Conservation (phyloP, 2,329 filamentous ascomycete species). For the Stenocarpella maydis region DNA sequence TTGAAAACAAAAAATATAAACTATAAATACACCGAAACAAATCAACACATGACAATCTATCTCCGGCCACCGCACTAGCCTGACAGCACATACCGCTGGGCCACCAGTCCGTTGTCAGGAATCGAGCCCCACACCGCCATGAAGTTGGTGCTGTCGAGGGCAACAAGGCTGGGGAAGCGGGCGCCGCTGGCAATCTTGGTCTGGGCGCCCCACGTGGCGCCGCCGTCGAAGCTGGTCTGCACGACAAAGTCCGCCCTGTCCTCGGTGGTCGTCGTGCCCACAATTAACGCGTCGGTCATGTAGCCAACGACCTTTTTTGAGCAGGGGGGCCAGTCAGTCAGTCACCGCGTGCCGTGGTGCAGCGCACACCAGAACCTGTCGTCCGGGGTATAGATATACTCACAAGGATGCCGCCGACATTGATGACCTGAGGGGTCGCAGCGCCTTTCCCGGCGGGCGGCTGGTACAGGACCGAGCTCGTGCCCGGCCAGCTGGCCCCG, state of each 20-base stretch:
- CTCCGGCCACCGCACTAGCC: no score
- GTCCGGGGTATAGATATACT: no score
- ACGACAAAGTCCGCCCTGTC: not conserved
- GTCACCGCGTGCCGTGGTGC: no score
- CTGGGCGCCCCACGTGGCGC: not conserved
- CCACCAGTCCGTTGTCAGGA: not conserved
- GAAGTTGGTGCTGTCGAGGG: not conserved
- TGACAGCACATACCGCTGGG: not conserved
- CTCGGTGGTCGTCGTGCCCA: no score
- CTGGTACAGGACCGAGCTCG: no score
- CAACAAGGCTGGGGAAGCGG: not conserved
- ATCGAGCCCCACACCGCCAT: not conserved
- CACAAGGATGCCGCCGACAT: not conserved
- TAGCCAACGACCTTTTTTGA: not conserved
- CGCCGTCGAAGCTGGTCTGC: not conserved
- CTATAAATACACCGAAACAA: not conserved
- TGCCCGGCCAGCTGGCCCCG: no score
- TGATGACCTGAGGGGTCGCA: not conserved
- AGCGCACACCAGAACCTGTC: no score
- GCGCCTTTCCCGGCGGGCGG: not conserved
- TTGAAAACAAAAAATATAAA: not conserved
- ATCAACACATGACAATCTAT: not conserved
- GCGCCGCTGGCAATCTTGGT: fast-evolving
- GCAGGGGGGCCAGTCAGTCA: no score
- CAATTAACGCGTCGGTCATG: not conserved